Evolutionary conservation across 2,329 filamentous ascomycete genomes (phyloP).

Genomic region (Calonectria honghensis): DNA sequence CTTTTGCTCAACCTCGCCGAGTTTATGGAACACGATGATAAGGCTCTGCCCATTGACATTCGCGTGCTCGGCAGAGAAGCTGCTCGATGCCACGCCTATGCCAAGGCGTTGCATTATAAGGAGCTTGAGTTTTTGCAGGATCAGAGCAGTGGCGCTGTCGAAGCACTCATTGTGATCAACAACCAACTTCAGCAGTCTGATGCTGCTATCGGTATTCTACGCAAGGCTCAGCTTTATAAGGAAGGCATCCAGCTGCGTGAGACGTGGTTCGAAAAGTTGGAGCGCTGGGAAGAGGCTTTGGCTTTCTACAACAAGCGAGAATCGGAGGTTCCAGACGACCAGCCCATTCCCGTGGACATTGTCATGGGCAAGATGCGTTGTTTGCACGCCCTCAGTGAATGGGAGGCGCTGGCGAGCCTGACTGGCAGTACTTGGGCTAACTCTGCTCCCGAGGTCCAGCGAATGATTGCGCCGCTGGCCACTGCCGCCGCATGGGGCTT

Average conservation of each 20-base stretch:
- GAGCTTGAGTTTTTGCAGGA: conserved; percentile 98
- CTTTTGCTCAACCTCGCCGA: conserved; percentile 96
- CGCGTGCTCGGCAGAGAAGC: conserved; percentile 95
- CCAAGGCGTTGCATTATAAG: conserved; percentile 98
- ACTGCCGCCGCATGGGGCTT: conserved; percentile 98
- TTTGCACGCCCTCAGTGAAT: conserved; percentile 96
- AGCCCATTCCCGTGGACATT: conserved; percentile 86
- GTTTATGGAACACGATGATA: conserved; percentile 99
- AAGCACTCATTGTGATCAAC: conserved; percentile 99
- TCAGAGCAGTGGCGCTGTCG: conserved; percentile 95
- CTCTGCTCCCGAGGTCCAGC: conserved; percentile 89
- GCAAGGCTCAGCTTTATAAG: conserved; percentile 95
- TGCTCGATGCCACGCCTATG: conserved; percentile 97
- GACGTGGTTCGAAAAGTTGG: conserved; percentile 99
- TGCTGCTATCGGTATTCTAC: conserved; percentile 96
- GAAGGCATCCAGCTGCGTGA: conserved; percentile 96
- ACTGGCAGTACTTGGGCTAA: conserved; percentile 96
- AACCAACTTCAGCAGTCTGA: conserved; percentile 99
- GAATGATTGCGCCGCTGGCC: conserved; percentile 92
- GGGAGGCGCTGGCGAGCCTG: conserved; percentile 92
- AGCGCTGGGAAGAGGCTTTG: conserved; percentile 98
- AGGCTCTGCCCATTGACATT: conserved; percentile 97
- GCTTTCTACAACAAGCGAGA: conserved; percentile 94
- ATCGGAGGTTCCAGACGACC: conserved; percentile 75
- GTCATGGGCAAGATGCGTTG: conserved; percentile 99